Evolutionary conservation across 1,284 basidiomycete species (phyloP), one percentile per base, ranked within the genome.

Genomic region (Puccinia triticina): DNA sequence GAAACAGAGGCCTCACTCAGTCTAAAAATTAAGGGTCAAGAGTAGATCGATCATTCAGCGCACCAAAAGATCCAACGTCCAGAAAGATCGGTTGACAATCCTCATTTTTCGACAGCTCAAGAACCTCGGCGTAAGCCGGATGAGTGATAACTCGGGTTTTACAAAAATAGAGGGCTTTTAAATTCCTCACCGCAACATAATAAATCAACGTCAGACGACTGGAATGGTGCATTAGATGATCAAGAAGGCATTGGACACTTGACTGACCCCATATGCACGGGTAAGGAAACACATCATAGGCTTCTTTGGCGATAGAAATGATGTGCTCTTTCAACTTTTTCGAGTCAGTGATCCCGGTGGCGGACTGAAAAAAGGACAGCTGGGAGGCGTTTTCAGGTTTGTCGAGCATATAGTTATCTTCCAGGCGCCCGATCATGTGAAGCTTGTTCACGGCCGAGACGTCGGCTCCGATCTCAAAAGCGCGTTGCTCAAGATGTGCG

Each of bases 231-330:
- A n/a, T n/a, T n/a, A n/a, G n/a, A n/a, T n/a, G n/a, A n/a, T n/a
- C n/a, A n/a, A n/a, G n/a, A n/a, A n/a, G n/a, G n/a, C n/a, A n/a
- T n/a, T n/a, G n/a, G n/a, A n/a, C n/a, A n/a, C n/a, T n/a, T n/a
- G n/a, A 73, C 67, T 32, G 0, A 80, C 78, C 78, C 78, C 78
- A 80, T 10, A 80, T 80, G 53, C 78, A 80, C 12, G 78, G 78
- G 55, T 80, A 80, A 64, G 78, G 78, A 32, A 72, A 80, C 21
- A 73, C 57, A 26, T 69, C 57, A 46, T 80, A 80, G 5, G 78
- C 78, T 46, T 73, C 67, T 29, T 80, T 73, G 37, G 69, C 69
- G n/a, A 80, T 72, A 32, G 50, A 59, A 29, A 80, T 61, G 14
- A 80, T 73, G 57, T 73, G 78, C 37, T 71, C 40, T 14, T 59